These are phyloP conservation scores for Fusarium illudens DNA, from an alignment of 2,329 filamentous ascomycete genomes.

Conservation along the genomic window DNA sequence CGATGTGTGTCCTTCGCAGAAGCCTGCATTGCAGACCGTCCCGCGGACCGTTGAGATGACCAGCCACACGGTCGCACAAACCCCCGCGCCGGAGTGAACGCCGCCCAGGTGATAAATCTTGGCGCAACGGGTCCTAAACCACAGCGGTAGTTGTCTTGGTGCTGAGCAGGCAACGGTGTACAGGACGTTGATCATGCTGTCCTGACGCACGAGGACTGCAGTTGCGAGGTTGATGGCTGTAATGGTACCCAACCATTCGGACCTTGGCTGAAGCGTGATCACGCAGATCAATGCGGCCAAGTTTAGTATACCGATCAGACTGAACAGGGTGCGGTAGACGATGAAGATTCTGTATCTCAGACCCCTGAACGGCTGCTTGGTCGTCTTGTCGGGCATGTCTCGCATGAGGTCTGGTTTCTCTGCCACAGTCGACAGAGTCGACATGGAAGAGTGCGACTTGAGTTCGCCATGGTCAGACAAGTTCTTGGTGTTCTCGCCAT, in stretches of 20 bases:
- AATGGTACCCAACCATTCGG: conserved; percentile 52
- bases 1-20: conserved; percentile 42
- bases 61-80: conserved; percentile 60
- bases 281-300: conserved; percentile 56
- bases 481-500: conserved; percentile 1
- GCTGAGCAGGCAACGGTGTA: conserved; percentile 58
- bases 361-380: conserved; percentile 50
- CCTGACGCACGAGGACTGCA: conserved; percentile 63
- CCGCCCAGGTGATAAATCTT: conserved; percentile 64
- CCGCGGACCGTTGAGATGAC: conserved; percentile 53
- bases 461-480: conserved; percentile 36
- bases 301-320: conserved; percentile 61
- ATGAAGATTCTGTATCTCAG: conserved; percentile 58
- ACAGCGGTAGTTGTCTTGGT: conserved; percentile 56
- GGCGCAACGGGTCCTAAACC: conserved; percentile 57
- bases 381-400: conserved; percentile 53
- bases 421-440: conserved; percentile 38
- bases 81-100: conserved; percentile 59
- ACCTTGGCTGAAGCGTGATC: conserved; percentile 46
- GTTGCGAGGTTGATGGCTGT: conserved; percentile 59
- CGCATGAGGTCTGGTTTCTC: conserved; percentile 44
- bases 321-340: conserved; percentile 65
- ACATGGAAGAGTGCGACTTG: conserved; percentile 44
- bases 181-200: conserved; percentile 60
- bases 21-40: conserved; percentile 47